Evolutionary conservation across 148 eudicot species (phyloP).

Genomic region (Fagopyrum homotropicum): DNA sequence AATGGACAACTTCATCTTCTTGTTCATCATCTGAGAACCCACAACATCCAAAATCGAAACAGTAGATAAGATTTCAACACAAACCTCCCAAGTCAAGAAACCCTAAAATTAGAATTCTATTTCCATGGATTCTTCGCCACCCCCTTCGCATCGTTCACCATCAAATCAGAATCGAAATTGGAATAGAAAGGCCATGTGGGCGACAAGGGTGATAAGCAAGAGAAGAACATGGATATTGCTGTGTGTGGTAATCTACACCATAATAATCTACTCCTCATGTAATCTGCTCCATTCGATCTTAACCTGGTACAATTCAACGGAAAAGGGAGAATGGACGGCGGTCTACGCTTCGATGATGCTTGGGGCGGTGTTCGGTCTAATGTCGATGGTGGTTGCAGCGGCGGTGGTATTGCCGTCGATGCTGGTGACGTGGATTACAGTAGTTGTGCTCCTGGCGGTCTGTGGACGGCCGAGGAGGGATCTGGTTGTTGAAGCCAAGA

Average conservation of each 20-base stretch:
- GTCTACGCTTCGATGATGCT: constrained; percentile 44
- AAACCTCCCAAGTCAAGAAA: not conserved
- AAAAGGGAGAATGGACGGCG: constrained; percentile 37
- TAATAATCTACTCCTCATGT: constrained; percentile 40
- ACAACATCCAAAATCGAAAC: too few species aligned
- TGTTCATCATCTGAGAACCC: too few species aligned
- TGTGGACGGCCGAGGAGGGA: constrained; percentile 28
- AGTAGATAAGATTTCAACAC: too few species aligned
- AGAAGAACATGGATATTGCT: constrained; percentile 42
- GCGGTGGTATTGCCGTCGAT: constrained; percentile 66
- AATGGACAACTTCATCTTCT: not conserved
- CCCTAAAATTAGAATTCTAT: not conserved
- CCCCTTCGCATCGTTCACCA: not conserved
- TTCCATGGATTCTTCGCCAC: not conserved
- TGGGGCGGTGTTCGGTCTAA: constrained; percentile 58
- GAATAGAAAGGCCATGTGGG: constrained; percentile 1
- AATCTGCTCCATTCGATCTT: constrained; percentile 39
- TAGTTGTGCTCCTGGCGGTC: constrained; percentile 40
- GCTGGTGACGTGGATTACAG: constrained; percentile 53
- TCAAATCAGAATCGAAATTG: not conserved
- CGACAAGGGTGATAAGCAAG: constrained; percentile 32
- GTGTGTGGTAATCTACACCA: constrained; percentile 26
- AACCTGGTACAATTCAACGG: constrained; percentile 28
- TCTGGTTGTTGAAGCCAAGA: constrained; percentile 40
- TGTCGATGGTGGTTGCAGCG: constrained; percentile 62